Conservation (phyloP, 768 basidiomycete genomes). For the Collybia mongolica region DNA sequence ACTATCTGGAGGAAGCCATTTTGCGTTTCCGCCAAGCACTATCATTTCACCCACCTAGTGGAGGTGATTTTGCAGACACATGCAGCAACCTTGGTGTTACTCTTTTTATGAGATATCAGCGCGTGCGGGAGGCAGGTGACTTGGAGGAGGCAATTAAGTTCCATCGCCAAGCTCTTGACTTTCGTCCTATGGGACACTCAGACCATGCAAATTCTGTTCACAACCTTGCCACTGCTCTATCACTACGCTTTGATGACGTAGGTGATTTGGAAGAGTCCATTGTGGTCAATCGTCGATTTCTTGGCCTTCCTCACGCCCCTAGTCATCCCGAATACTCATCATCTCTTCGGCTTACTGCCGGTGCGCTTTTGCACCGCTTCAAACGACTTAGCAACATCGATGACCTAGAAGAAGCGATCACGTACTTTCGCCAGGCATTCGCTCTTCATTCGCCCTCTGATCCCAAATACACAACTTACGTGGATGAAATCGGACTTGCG, state of each 20-base stretch:
- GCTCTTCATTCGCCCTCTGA: not conserved
- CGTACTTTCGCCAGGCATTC: slow-evolving; percentile 1
- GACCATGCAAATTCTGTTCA: not conserved
- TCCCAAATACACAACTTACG: too few species aligned
- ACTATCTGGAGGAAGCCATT: too few species aligned
- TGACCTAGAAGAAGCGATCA: not conserved
- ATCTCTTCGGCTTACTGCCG: too few species aligned
- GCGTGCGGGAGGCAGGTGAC: not conserved
- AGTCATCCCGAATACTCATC: too few species aligned
- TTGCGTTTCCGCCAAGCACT: too few species aligned
- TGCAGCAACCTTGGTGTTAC: too few species aligned
- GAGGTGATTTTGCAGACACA: too few species aligned
- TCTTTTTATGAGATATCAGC: too few species aligned
- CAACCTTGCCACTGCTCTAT: not conserved
- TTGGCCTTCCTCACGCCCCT: too few species aligned
- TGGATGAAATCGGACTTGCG: too few species aligned
- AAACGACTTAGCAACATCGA: not conserved
- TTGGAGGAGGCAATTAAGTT: slow-evolving; percentile 9
- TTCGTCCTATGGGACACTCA: slow-evolving; percentile 8
- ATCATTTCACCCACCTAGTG: too few species aligned
- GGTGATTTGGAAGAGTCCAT: slow-evolving; percentile 17
- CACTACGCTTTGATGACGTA: slow-evolving; percentile 1
- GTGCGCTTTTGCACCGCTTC: slow-evolving; percentile 17
- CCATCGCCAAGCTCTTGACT: slow-evolving; percentile 1
- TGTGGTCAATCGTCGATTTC: not conserved